Conservation (phyloP, 2,329 filamentous ascomycete species). For the Pseudogymnoascus pannorum region DNA sequence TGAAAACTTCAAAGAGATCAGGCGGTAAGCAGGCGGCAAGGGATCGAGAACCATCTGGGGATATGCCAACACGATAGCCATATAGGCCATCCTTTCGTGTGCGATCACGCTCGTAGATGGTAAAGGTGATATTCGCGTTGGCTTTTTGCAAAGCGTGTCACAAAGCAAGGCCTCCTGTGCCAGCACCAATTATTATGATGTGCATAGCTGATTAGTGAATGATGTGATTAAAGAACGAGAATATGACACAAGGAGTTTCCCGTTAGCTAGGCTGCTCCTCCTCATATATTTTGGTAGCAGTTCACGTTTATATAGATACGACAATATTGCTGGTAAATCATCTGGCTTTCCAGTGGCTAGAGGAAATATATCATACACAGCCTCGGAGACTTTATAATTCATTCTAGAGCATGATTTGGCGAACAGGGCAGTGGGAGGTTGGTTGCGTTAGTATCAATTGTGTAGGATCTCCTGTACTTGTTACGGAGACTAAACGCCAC, state of each 20-base stretch:
- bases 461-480: too few relatives aligned
- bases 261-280: neutral
- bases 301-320: neutral
- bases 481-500: too few relatives aligned
- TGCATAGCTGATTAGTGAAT: neutral
- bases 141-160: conserved; percentile 31
- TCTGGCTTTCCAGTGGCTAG: neutral
- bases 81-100: neutral
- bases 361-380: neutral
- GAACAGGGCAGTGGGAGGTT: too few relatives aligned
- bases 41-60: neutral
- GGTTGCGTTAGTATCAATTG: too few relatives aligned
- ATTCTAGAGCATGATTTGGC: too few relatives aligned
- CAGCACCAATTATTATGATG: conserved; percentile 33
- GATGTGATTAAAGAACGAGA: neutral
- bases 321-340: neutral
- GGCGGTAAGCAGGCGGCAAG: neutral
- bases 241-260: neutral
- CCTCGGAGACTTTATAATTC: neutral
- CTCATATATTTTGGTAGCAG: neutral
- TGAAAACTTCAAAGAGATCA: neutral
- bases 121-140: conserved; percentile 27
- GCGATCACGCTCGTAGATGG: conserved; percentile 31
- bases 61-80: neutral
- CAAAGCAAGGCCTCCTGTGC: conserved; percentile 31